phyloP scores from a whole-genome alignment of 139 green algal species.

The Spirogloea muscicola region DNA sequence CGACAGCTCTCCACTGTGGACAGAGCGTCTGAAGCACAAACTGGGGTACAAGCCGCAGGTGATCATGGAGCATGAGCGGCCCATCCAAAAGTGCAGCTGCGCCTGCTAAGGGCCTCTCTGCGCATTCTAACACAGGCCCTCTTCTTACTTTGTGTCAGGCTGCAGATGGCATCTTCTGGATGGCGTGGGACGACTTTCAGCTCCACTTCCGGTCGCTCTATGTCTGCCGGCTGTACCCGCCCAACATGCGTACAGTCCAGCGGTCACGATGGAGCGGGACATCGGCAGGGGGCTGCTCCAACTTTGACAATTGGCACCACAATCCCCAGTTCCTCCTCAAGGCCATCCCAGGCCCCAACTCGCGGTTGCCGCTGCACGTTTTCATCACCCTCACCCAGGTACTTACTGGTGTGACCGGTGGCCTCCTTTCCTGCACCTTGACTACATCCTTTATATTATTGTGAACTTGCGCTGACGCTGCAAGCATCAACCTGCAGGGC shows the following conservation, averaged over 20 bases:
- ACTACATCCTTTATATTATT: background rate
- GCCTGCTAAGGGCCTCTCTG: background rate
- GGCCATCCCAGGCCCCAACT: background rate
- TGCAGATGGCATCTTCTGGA: slow-evolving; percentile 32
- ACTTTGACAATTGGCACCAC: slow-evolving; percentile 29
- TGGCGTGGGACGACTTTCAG: slow-evolving; percentile 39
- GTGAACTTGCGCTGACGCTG: background rate
- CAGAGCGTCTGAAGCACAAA: slow-evolving; percentile 32
- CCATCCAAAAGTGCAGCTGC: too few relatives aligned
- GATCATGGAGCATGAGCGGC: too few relatives aligned
- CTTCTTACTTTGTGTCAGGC: background rate
- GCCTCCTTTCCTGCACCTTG: background rate
- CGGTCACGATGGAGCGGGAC: slow-evolving; percentile 2
- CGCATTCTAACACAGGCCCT: background rate
- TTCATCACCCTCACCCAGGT: slow-evolving; percentile 39
- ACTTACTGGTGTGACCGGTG: background rate
- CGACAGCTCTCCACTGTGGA: slow-evolving; percentile 22
- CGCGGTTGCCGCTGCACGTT: slow-evolving; percentile 7
- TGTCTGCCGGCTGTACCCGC: slow-evolving; percentile 31
- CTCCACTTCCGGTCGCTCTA: slow-evolving; percentile 34
- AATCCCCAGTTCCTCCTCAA: slow-evolving; percentile 34
- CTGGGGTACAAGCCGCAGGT: slow-evolving; percentile 22
- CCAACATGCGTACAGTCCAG: slow-evolving; percentile 8
- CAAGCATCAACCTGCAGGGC: background rate
- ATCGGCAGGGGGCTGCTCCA: slow-evolving; percentile 18